These are phyloP conservation scores for Nepenthes gracilis DNA, from an alignment of 148 eudicot genomes.

Conservation along the genomic window DNA sequence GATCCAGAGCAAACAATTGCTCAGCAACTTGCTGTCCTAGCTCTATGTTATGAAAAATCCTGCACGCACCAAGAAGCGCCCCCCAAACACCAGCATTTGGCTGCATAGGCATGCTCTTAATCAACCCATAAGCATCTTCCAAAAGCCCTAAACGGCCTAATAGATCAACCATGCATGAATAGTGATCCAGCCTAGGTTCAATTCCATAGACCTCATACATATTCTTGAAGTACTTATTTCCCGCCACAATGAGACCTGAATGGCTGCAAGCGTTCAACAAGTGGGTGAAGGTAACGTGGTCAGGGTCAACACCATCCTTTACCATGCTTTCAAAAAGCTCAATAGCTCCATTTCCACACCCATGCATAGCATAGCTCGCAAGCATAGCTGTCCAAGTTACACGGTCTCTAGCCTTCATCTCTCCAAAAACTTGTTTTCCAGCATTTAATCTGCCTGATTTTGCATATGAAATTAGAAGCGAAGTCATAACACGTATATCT, in stretches of 20 bases:
- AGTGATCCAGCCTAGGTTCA: slow-evolving; percentile 29
- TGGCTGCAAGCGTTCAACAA: slow-evolving; percentile 45
- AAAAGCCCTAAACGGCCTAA: slow-evolving; percentile 30
- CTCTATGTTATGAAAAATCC: slow-evolving; percentile 24
- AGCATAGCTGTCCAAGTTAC: slow-evolving; percentile 42
- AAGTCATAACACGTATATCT: slow-evolving; percentile 21
- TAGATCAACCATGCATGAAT: slow-evolving; percentile 41
- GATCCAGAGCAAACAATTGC: slow-evolving; percentile 20
- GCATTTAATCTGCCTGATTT: slow-evolving; percentile 27
- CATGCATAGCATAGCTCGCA: slow-evolving; percentile 32
- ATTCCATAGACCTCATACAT: slow-evolving; percentile 24
- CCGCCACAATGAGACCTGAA: slow-evolving; percentile 31
- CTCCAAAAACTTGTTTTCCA: slow-evolving; percentile 18
- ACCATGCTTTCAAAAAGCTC: slow-evolving; percentile 23
- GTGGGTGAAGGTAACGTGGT: slow-evolving; percentile 42
- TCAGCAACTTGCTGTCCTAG: slow-evolving; percentile 39
- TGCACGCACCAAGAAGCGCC: slow-evolving; percentile 31
- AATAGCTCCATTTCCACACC: slow-evolving; percentile 26
- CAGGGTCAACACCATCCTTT: slow-evolving; percentile 17
- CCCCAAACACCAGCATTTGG: slow-evolving; percentile 43
- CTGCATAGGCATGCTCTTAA: slow-evolving; percentile 32
- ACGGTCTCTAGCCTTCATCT: slow-evolving; percentile 17
- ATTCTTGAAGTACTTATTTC: slow-evolving; percentile 20
- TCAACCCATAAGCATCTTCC: slow-evolving; percentile 21
- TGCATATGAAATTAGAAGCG: slow-evolving; percentile 20